Evolutionary conservation across 331 rosid species (phyloP), one percentile per base, ranked within the genome.

Genomic region (Acacia concinna): DNA sequence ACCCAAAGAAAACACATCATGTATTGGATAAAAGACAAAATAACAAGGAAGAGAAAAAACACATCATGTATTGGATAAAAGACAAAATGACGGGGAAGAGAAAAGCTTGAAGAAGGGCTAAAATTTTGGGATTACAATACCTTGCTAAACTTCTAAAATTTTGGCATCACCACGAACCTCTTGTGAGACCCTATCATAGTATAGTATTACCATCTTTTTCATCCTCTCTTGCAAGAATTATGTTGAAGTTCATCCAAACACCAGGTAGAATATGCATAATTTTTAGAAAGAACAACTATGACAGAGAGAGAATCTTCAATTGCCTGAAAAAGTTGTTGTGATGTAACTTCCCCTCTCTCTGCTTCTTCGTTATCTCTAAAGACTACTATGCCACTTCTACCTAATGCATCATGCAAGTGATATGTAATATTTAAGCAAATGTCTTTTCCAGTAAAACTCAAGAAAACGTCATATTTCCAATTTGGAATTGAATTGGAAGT

Each of bases 41-140:
- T n/a, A n/a, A n/a, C n/a, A n/a, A n/a, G n/a, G n/a, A n/a, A n/a
- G n/a, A n/a, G n/a, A n/a, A n/a, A n/a, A n/a, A n/a, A n/a, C n/a
- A n/a, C n/a, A n/a, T n/a, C n/a, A n/a, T n/a, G n/a, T n/a, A n/a
- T n/a, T n/a, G n/a, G n/a, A n/a, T n/a, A n/a, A n/a, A n/a, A n/a
- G n/a, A n/a, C n/a, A n/a, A 52, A 43, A 68, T n/a, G 30, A 17
- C 40, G 51, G 28, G 68, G 17, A 34, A 30, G 40, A 28, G 27
- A 51, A 20, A 46, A 28, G 25, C 27, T 44, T 38, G n/a, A n/a
- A n/a, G 43, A n/a, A 68, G 40, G 17, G 47, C 1, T 80, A 32
- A 71, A 25, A 69, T 63, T 38, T 52, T 74, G 62, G 67, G 59
- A 31, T 56, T 35, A 32, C 49, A 84, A 75, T 84, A 94, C 98